Conservation (phyloP, 441 rosid species). For the Flueggea neowawraea region DNA sequence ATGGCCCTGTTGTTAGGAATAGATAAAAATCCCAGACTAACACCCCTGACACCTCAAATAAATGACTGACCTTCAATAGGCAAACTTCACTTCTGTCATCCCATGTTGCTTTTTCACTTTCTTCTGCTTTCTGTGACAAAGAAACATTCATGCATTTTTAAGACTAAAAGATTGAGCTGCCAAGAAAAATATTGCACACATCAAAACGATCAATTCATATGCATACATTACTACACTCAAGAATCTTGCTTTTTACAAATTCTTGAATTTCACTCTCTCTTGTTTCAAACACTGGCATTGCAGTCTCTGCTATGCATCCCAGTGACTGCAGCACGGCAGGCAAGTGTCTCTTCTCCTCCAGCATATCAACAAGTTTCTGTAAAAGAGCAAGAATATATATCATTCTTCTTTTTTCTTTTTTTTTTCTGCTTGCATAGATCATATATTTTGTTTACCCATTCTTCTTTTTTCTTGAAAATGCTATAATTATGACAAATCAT, state of each 20-base stretch:
- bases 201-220: slow-evolving; percentile 20
- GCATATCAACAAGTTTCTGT: slow-evolving; percentile 96
- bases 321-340: slow-evolving; percentile 95
- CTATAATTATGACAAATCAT: neutral
- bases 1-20: no score
- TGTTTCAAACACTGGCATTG: slow-evolving; percentile 98
- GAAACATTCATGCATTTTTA: slow-evolving; percentile 17
- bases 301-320: slow-evolving; percentile 99
- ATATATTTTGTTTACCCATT: no score
- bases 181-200: slow-evolving; percentile 17
- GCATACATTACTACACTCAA: slow-evolving; percentile 60
- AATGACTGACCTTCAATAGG: slow-evolving; percentile 65
- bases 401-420: slow-evolving; percentile 20
- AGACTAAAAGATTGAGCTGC: slow-evolving; percentile 13
- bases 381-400: slow-evolving; percentile 17
- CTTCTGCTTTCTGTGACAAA: slow-evolving; percentile 64
- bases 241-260: slow-evolving; percentile 76
- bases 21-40: no score
- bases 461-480: slow-evolving; percentile 12
- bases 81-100: slow-evolving; percentile 85
- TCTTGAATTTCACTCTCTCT: slow-evolving; percentile 89
- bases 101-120: slow-evolving; percentile 54
- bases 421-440: no score
- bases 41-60: neutral
- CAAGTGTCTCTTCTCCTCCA: slow-evolving; percentile 85